Base-by-base conservation (phyloP, 2,329 filamentous ascomycete genomes). In the Fusarium oxysporum region DNA sequence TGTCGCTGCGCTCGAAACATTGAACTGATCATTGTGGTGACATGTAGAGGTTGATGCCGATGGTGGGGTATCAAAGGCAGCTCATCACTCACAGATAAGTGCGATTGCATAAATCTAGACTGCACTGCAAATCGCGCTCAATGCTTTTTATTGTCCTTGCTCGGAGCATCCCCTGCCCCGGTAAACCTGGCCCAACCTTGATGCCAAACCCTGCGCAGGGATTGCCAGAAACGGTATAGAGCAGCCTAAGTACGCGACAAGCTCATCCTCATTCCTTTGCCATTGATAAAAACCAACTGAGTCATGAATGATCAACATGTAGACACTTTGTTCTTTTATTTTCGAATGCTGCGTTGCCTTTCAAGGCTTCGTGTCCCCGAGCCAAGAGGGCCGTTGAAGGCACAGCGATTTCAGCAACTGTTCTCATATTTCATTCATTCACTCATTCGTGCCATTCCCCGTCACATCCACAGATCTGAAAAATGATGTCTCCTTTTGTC, bases 221-320 rank as follows among this genome's bases (percentile, higher is more conserved):
- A 50, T 33, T n/a, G 47, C 47, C 16, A 35, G 19, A 50, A 23
- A 2, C 3, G 6, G 30, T 23, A 50, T 33, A 10, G 47, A 2
- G 16, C 0, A 10, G 11, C 2, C 3, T 1, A 7, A 23, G 30
- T 2, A 13, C n/a, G 30, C 47, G n/a, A 50, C 47, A 14, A 35
- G 14, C 30, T 10, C 16, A 35, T 14, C 16, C 30, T 13, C 30
- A 19, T 19, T 33, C 0, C 30, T 35, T 19, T n/a, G n/a, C n/a
- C n/a, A n/a, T n/a, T n/a, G n/a, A n/a, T n/a, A n/a, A n/a, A n/a
- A n/a, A n/a, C n/a, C n/a, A n/a, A n/a, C n/a, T n/a, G n/a, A 13
- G 0, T 19, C 21, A 33, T 13, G 17, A 23, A 10, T 3, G 3
- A 5, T 2, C 11, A 13, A 35, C n/a, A 35, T 19, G 11, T 4